A percentile compares a stretch with the other conserved stretches of the same genome.
phyloP scores from a whole-genome alignment of 306 rosid genomes.

The Lathyrus tuberosus region DNA sequence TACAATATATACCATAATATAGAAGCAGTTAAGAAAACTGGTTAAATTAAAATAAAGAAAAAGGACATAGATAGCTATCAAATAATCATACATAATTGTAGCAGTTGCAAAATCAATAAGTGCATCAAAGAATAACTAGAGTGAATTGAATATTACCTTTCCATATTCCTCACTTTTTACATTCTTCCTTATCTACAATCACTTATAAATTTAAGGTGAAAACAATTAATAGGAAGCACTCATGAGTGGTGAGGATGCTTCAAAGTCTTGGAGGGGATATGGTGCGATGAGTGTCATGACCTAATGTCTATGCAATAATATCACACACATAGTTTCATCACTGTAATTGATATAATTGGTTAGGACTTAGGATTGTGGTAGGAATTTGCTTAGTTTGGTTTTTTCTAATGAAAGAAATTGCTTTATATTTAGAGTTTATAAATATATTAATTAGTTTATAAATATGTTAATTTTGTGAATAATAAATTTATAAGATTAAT shows the following conservation, averaged over 20 bases:
- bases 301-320: not conserved
- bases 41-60: not conserved
- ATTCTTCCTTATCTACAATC: not conserved
- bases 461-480: too few species aligned
- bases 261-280: constrained; percentile 20
- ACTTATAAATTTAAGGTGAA: constrained; percentile 32
- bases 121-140: not conserved
- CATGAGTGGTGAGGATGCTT: constrained; percentile 27
- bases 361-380: constrained; percentile 16
- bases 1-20: too few species aligned
- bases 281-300: constrained; percentile 27
- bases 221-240: constrained; percentile 20
- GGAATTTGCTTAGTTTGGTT: not conserved
- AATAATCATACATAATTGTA: constrained; percentile 3
- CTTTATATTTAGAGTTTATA: too few species aligned
- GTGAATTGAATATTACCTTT: not conserved
- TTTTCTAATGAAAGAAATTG: not conserved
- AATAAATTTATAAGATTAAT: too few species aligned
- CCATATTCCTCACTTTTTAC: not conserved
- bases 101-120: not conserved
- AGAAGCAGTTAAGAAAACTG: not conserved
- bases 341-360: constrained; percentile 11
- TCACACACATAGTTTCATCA: constrained; percentile 21
- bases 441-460: too few species aligned
- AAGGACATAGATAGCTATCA: not conserved